Evolutionary conservation across 306 rosid species (phyloP), one percentile per base, ranked within the genome.

Genomic region (Ceratonia siliqua): DNA sequence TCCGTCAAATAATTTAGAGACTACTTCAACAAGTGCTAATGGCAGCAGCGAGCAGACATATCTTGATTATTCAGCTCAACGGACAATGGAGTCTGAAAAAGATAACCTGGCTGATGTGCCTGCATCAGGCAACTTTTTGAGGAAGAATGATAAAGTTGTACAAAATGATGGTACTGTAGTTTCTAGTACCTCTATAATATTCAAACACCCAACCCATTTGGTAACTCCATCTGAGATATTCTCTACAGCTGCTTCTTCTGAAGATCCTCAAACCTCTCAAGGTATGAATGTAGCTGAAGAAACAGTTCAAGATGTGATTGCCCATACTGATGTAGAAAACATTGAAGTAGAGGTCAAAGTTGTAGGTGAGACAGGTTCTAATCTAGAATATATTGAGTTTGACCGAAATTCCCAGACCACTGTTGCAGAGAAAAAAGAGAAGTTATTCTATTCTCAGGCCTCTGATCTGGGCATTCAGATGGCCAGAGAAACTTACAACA

Each of bases 171-270:
- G 64, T 68, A 55, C 85, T 84, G 57, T 63, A 32, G 78, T 69
- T 79, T 55, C 90, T 82, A 85, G 62, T 82, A 2, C 83, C 76
- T 69, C 87, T 62, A 52, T 80, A 64, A 33, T 41, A 35, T 89
- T 73, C 77, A 83, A 83, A 72, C 89, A 81, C 67, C 89, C 89
- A 8, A 87, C 91, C 3, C 94, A 89, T 82, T 83, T 87, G 81
- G 87, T 89, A 58, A 89, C 94, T 63, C 94, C 94, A 53, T 85
- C 91, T 8, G 89, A 85, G 83, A 79, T 87, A 77, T 79, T 83
- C 79, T 85, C 89, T 18, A 81, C 75, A 68, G 65, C 86, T 79
- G 49, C 85, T 65, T 76, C 89, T 70, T 71, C 91, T 68, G 91
- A 85, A 43, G 81, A 75, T 63, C 72, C 87, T 58, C 77, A 71